A percentile compares a stretch with the other conserved stretches of the same genome.
phyloP scores from a whole-genome alignment of 106 monocot genomes.

The Dendrobium nobile region DNA sequence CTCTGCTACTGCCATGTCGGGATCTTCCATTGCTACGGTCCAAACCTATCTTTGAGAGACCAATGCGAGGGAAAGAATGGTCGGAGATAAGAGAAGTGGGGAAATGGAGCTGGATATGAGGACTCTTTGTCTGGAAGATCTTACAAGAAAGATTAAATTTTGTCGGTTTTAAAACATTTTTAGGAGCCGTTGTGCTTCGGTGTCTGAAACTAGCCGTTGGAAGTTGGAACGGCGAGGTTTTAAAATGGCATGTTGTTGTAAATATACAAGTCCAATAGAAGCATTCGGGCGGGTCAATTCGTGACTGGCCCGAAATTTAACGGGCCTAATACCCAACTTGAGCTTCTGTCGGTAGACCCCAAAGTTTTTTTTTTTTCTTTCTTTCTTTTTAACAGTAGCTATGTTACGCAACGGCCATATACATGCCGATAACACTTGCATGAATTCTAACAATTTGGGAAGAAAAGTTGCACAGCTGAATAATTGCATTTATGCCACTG shows the following conservation, averaged over 20 bases:
- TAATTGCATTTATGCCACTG: too few relatives aligned
- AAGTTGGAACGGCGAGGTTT: slow-evolving; percentile 5
- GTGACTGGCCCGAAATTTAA: background rate
- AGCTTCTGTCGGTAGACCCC: too few relatives aligned
- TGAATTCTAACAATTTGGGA: too few relatives aligned
- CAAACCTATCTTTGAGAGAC: background rate
- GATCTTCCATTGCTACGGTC: slow-evolving; percentile 17
- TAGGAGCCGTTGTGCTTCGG: background rate
- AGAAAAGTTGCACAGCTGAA: too few relatives aligned
- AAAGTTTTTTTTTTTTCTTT: too few relatives aligned
- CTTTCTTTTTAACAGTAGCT: too few relatives aligned
- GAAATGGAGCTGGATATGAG: background rate
- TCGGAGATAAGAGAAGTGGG: background rate
- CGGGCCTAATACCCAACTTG: too few relatives aligned
- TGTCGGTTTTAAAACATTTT: background rate
- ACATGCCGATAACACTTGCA: too few relatives aligned
- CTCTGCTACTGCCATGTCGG: background rate
- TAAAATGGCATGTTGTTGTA: background rate
- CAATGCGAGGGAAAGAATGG: background rate
- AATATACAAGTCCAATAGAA: background rate
- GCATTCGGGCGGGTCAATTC: background rate
- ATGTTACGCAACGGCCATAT: too few relatives aligned
- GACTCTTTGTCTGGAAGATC: background rate
- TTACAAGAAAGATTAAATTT: background rate
- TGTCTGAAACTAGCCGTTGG: slow-evolving; percentile 35